These are phyloP conservation scores for Peribolospora baueri DNA, from an alignment of 768 basidiomycete genomes.

Conservation along the genomic window DNA sequence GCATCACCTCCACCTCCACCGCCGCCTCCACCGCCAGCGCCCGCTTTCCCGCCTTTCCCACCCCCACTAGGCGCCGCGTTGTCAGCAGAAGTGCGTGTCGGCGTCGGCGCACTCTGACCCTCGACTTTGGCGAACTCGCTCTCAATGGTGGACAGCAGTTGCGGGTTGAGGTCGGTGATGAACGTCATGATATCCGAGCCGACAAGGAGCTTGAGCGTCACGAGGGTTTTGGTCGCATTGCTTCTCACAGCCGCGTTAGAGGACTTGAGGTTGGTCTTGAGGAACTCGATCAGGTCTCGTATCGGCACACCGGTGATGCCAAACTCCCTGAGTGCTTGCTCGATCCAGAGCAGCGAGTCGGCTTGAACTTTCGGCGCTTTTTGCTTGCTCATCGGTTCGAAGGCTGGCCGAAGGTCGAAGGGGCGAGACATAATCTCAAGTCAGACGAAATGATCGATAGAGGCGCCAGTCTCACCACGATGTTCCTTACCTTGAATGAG, in stretches of 20 bases:
- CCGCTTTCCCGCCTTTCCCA: constrained; percentile 8
- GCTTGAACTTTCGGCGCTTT: constrained; percentile 94
- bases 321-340: constrained; percentile 63
- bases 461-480: background rate
- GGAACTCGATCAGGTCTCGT: constrained; percentile 63
- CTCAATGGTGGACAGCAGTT: constrained; percentile 69
- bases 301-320: constrained; percentile 54
- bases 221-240: constrained; percentile 74
- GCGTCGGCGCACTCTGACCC: constrained; percentile 47
- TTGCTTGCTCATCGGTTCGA: constrained; percentile 77
- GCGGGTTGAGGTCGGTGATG: constrained; percentile 79
- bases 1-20: constrained; percentile 30
- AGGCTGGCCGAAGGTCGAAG: constrained; percentile 29
- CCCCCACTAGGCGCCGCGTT: constrained; percentile 26
- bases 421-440: constrained; percentile 2
- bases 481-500: constrained; percentile 51
- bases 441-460: background rate
- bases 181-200: constrained; percentile 77
- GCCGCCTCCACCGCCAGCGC: constrained; percentile 2
- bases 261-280: constrained; percentile 65
- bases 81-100: constrained; percentile 53
- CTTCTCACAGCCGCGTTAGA: constrained; percentile 85
- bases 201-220: constrained; percentile 74
- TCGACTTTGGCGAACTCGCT: constrained; percentile 83
- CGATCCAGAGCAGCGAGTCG: constrained; percentile 72